These are phyloP conservation scores for Podospora pseudocomata DNA, from an alignment of 495 filamentous ascomycete species.

Conservation along the genomic window DNA sequence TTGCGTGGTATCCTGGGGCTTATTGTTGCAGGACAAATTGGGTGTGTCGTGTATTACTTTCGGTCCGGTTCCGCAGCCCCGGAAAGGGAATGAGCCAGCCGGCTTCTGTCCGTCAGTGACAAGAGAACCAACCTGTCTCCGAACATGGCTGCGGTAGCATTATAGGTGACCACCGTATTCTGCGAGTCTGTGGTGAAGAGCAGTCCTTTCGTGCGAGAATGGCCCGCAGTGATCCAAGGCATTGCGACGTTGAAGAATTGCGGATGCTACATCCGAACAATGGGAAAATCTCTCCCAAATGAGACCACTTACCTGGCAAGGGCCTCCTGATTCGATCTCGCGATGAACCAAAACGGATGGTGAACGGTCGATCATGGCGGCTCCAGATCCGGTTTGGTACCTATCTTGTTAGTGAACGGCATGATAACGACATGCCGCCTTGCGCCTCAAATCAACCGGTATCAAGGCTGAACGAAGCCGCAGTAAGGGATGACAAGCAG, in stretches of 20 bases:
- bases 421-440: neutral
- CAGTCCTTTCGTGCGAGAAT: neutral
- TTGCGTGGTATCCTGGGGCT: conserved; percentile 1
- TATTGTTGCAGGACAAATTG: neutral
- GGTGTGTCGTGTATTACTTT: neutral
- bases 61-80: conserved; percentile 4
- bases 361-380: neutral
- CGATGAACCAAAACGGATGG: neutral
- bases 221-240: neutral
- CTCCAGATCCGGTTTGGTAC: neutral
- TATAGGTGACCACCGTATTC: neutral
- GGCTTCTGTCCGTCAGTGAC: neutral
- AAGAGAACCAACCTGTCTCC: neutral
- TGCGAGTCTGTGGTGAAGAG: neutral
- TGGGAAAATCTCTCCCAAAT: neutral
- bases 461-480: neutral
- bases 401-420: neutral
- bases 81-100: neutral
- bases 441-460: neutral
- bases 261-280: neutral
- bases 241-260: neutral
- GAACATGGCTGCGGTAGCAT: neutral
- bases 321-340: neutral
- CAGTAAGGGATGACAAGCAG: neutral
- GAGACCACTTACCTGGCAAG: neutral